A percentile compares a stretch with the other conserved stretches of the same genome.
Evolutionary conservation across 2,329 filamentous ascomycete species (phyloP).

Genomic region (Trichocomaceae sp.): DNA sequence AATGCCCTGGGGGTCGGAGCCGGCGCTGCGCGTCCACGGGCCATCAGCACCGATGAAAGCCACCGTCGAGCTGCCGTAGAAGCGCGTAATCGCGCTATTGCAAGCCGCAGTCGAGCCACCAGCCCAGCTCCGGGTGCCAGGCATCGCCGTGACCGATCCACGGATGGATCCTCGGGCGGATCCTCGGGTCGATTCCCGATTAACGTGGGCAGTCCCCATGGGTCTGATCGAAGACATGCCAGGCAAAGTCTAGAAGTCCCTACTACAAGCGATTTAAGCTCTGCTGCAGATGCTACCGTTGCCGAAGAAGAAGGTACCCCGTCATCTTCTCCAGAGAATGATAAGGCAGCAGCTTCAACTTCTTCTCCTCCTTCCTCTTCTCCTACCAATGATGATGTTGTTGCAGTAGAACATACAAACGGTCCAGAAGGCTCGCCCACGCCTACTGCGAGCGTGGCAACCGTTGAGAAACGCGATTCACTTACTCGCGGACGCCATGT

Average conservation of each 20-base stretch:
- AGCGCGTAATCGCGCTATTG: conserved; percentile 76
- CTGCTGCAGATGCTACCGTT: not conserved
- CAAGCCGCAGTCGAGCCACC: conserved; percentile 63
- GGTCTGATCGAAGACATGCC: conserved; percentile 45
- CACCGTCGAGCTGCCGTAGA: conserved; percentile 92
- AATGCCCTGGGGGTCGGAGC: conserved; percentile 41
- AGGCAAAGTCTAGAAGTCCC: conserved; percentile 78
- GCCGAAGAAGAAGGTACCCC: conserved; percentile 22
- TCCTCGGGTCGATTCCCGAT: conserved; percentile 79
- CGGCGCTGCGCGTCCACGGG: conserved; percentile 63
- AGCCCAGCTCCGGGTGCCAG: conserved; percentile 53
- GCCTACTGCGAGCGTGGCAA: conserved; percentile 26
- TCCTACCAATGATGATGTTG: conserved; percentile 16
- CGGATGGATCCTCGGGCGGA: conserved; percentile 53
- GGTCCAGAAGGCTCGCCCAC: conserved; percentile 27
- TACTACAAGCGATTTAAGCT: conserved; percentile 43
- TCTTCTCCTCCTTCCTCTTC: not conserved
- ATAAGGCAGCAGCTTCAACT: conserved; percentile 17
- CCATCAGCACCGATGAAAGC: conserved; percentile 91
- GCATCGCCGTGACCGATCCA: conserved; percentile 76
- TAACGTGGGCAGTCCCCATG: conserved; percentile 57
- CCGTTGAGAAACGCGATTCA: conserved; percentile 59
- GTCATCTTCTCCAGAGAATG: conserved; percentile 16
- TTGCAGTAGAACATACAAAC: conserved; percentile 18
- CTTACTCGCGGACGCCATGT: conserved; percentile 49